Percentiles rank a stretch among this genome's conserved stretches.
phyloP scores from a whole-genome alignment of 1,139 yeast species.

The Debaryomycetaceae sp. region DNA sequence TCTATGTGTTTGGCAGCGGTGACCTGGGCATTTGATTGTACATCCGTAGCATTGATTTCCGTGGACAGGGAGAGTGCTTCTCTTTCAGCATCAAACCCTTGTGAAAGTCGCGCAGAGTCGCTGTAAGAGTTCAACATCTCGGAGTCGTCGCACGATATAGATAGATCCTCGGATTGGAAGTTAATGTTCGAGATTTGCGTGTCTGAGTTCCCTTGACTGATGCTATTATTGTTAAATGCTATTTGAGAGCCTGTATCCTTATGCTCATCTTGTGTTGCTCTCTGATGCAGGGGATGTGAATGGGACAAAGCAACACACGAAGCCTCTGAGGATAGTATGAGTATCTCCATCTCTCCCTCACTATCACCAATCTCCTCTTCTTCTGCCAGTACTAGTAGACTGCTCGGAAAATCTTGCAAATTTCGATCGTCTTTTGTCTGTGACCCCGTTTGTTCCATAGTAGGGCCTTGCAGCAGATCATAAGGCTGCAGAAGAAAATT shows the following conservation, averaged over 20 bases:
- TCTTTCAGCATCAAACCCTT: neutral
- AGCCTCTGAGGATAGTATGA: conserved; percentile 1
- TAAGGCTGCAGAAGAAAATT: neutral
- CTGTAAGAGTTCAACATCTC: neutral
- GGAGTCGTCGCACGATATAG: neutral
- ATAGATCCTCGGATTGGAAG: conserved; percentile 2
- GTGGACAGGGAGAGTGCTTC: neutral
- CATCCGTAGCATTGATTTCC: neutral
- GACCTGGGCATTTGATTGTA: conserved; percentile 1
- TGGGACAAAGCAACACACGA: neutral
- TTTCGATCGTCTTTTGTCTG: neutral
- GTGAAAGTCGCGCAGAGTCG: neutral
- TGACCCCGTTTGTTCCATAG: neutral
- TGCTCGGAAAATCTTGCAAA: neutral
- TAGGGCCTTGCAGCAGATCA: neutral
- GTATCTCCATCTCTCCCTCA: conserved; percentile 12
- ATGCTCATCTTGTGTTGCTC: neutral
- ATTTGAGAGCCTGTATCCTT: neutral
- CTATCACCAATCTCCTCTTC: conserved; percentile 10
- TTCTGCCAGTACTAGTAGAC: neutral
- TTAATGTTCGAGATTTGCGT: conserved; percentile 4
- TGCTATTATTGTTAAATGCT: neutral
- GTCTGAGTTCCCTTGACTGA: neutral
- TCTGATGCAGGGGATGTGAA: neutral
- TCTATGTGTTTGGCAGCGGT: too few species aligned